Evolutionary conservation across 1,139 yeast genomes (phyloP), one percentile per base, ranked within the genome.

Genomic region (Geotrichum macrosporum): DNA sequence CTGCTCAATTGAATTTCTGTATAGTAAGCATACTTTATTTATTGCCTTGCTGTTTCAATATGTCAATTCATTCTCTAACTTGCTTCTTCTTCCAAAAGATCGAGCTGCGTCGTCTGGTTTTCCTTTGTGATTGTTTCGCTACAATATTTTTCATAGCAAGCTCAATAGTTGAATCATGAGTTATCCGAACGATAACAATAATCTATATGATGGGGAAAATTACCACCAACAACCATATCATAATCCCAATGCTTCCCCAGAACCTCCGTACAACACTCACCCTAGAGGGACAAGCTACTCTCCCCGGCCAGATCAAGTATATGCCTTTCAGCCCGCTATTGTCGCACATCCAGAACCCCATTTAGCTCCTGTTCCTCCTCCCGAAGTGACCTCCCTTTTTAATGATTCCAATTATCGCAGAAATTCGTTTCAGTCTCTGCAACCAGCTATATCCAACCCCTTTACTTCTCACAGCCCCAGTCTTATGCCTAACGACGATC

Each of bases 341-440:
- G 26, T 37, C 24, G 41, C 41, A 12, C 41, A 37, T 16, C 41
- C 41, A 15, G 41, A 27, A 18, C 41, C 41, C 15, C 41, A 37
- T 19, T n/a, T 19, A 5, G 41, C 29, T 8, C 27, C 13, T 10
- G 40, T 24, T 5, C 13, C 38, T 35, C 38, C 38, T 8, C 34
- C 41, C n/a, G n/a, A n/a, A n/a, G 18, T 33, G 10, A 5, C 20
- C 26, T 37, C 41, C 20, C 41, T 34, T 19, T 37, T 37, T 24
- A 37, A 16, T 16, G 41, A 37, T 27, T n/a, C 33, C 13, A 18
- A 12, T 18, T 15, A 16, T 8, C 21, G 10, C 6, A n/a, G 22
- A 15, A 21, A 6, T 18, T 37, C 41, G 6, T 15, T 29, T 10
- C 41, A 26, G 15, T 37, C 41, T 12, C 16, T 37, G 9, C 41